phyloP scores from a whole-genome alignment of 306 rosid genomes.

The Sechiopsis laciniata region DNA sequence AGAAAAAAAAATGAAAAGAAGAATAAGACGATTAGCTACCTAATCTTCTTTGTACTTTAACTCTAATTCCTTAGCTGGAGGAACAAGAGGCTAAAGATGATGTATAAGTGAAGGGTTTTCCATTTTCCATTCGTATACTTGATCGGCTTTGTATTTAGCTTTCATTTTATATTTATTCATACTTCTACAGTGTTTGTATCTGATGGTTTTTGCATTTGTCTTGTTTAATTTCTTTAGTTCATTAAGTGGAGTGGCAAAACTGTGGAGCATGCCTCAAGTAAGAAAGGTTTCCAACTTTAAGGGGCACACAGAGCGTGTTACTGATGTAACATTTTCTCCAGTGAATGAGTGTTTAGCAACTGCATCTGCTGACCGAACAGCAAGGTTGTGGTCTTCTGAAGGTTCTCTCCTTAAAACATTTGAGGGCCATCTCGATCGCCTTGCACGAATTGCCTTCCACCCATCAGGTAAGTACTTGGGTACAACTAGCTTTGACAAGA shows the following conservation, averaged over 20 bases:
- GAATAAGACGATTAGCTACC: background rate
- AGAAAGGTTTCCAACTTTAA: conserved; percentile 53
- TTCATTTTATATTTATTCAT: background rate
- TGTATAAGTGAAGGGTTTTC: background rate
- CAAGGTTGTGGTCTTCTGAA: conserved; percentile 66
- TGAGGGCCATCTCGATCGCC: conserved; percentile 89
- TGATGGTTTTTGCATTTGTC: conserved; percentile 2
- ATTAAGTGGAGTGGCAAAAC: conserved; percentile 63
- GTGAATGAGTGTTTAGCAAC: conserved; percentile 63
- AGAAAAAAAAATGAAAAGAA: background rate
- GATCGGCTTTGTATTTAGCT: conserved; percentile 2
- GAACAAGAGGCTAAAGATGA: background rate
- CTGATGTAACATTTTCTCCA: conserved; percentile 81
- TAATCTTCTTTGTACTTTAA: background rate
- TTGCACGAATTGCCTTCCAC: conserved; percentile 91
- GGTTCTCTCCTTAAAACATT: conserved; percentile 68
- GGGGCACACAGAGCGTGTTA: conserved; percentile 83
- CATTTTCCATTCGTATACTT: background rate
- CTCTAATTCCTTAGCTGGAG: background rate
- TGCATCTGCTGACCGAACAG: conserved; percentile 90
- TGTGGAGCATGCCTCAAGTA: conserved; percentile 91
- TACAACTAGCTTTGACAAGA: conserved; percentile 91
- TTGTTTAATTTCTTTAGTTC: conserved; percentile 49
- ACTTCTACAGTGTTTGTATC: conserved; percentile 24
- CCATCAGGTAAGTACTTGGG: conserved; percentile 94